These are phyloP conservation scores for Mycogone perniciosa DNA, from an alignment of 2,329 filamentous ascomycete genomes.

Conservation along the genomic window DNA sequence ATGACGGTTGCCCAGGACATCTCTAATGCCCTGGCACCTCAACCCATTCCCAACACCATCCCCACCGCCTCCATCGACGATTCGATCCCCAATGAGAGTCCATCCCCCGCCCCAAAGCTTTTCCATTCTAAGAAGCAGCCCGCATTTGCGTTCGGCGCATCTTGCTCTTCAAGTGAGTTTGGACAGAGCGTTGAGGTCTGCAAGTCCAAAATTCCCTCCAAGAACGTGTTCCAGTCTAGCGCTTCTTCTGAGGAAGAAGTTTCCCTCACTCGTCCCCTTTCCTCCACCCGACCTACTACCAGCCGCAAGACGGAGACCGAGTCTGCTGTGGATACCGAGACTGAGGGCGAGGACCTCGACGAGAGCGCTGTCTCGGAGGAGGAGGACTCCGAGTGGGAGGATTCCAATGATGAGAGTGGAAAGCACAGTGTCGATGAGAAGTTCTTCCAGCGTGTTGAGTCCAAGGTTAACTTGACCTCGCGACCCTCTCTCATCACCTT, in stretches of 20 bases:
- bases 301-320: slow-evolving; percentile 58
- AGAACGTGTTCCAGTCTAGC: slow-evolving; percentile 46
- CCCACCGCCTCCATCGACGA: slow-evolving; percentile 44
- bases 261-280: slow-evolving; percentile 54
- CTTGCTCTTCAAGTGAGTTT: slow-evolving; percentile 65
- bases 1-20: slow-evolving; percentile 71
- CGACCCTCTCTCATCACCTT: slow-evolving; percentile 84
- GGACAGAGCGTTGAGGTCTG: slow-evolving; percentile 43
- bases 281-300: slow-evolving; percentile 48
- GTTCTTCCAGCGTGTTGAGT: slow-evolving; percentile 88
- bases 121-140: slow-evolving; percentile 59
- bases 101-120: slow-evolving; percentile 54
- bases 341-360: slow-evolving; percentile 60
- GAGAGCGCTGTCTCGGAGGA: slow-evolving; percentile 78
- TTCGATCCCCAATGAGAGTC: slow-evolving; percentile 54
- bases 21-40: slow-evolving; percentile 53
- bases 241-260: slow-evolving; percentile 70
- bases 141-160: slow-evolving; percentile 67
- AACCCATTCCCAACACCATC: slow-evolving; percentile 42
- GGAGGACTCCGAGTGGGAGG: slow-evolving; percentile 57
- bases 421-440: slow-evolving; percentile 77
- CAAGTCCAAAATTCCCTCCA: slow-evolving; percentile 26
- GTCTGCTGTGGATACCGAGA: slow-evolving; percentile 27
- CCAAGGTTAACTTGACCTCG: slow-evolving; percentile 75
- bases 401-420: slow-evolving; percentile 72